These are phyloP conservation scores for Zoysia pacifica DNA, from an alignment of 176 grass and related monocot species.

Conservation along the genomic window DNA sequence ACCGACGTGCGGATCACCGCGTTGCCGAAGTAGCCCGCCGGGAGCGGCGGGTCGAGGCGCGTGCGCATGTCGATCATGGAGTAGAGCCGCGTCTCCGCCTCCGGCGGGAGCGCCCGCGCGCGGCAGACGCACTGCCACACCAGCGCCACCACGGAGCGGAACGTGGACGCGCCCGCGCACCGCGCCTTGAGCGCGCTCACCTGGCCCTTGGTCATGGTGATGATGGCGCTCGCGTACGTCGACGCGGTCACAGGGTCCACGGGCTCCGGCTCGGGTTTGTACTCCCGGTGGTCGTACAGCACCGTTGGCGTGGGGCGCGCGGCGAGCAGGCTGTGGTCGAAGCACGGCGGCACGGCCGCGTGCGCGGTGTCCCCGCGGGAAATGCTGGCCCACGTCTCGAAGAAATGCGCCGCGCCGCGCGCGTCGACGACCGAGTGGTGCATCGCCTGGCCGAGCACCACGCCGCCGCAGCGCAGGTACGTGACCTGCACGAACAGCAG, in stretches of 20 bases:
- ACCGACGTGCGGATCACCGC: constrained; percentile 55
- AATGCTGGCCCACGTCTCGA: constrained; percentile 66
- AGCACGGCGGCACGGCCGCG: constrained; percentile 30
- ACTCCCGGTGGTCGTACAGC: constrained; percentile 63
- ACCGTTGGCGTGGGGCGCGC: constrained; percentile 37
- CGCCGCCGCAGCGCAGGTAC: constrained; percentile 66
- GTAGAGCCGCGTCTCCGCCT: constrained; percentile 53
- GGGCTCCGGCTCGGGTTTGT: constrained; percentile 48
- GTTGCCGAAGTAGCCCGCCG: constrained; percentile 55
- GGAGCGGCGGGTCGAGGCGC: constrained; percentile 53
- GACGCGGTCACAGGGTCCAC: background rate
- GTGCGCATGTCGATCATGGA: constrained; percentile 63
- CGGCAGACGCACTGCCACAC: constrained; percentile 59
- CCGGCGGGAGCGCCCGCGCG: constrained; percentile 25
- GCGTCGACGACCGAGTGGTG: constrained; percentile 58
- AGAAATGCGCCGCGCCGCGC: constrained; percentile 46
- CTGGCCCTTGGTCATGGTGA: constrained; percentile 30
- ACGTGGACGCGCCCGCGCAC: constrained; percentile 46
- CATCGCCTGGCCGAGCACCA: constrained; percentile 52
- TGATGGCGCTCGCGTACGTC: constrained; percentile 37
- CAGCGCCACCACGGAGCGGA: constrained; percentile 52
- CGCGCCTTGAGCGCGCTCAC: constrained; percentile 41
- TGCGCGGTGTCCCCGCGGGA: background rate
- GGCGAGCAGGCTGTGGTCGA: constrained; percentile 44
- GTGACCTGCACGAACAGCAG: constrained; percentile 65